These are phyloP conservation scores for Beta macrorhiza DNA, from an alignment of 179 eudicot species.

Conservation along the genomic window DNA sequence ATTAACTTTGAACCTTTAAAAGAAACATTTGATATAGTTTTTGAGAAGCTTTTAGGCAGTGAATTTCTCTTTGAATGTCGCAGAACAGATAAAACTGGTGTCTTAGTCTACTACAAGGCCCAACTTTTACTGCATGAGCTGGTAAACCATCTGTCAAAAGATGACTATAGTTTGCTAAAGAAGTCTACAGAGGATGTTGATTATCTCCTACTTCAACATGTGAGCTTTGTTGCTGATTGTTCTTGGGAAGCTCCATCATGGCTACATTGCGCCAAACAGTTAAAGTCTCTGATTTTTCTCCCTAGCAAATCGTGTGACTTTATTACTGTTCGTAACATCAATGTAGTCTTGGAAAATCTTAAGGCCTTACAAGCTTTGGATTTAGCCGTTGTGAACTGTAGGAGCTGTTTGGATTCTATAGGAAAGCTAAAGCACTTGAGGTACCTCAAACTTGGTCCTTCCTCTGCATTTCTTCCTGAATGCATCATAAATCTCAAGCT, in stretches of 20 bases:
- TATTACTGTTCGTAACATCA: neutral
- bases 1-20: no score
- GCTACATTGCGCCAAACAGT: neutral
- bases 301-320: neutral
- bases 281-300: neutral
- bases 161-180: neutral
- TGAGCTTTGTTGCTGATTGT: constrained; percentile 5
- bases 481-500: no score
- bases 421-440: no score
- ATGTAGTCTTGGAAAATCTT: no score
- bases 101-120: neutral
- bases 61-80: no score
- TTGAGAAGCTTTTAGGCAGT: neutral
- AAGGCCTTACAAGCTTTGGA: no score
- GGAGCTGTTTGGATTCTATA: no score
- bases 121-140: neutral
- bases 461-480: no score
- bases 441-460: no score
- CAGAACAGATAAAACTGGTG: neutral
- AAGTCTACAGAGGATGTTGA: neutral
- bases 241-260: constrained; percentile 6
- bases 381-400: no score
- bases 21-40: no score
- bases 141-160: neutral
- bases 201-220: constrained; percentile 4